Percentiles rank a stretch among this genome's conserved stretches.
phyloP scores from a whole-genome alignment of 2,329 filamentous ascomycete species.

The Aspergillus spinulosporus region DNA sequence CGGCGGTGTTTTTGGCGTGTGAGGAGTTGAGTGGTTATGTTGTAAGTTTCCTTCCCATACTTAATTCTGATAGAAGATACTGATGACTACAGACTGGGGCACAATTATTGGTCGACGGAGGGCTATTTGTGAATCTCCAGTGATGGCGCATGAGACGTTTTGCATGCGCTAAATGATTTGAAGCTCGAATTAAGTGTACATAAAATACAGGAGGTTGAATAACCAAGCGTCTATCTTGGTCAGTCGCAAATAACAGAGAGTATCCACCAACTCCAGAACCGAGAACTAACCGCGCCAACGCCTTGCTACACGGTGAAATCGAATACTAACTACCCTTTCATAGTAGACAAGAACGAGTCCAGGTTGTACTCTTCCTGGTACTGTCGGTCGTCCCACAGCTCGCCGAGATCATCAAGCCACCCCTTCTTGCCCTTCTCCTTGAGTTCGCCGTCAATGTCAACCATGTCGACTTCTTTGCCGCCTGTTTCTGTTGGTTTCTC shows the following conservation, averaged over 20 bases:
- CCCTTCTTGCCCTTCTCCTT: constrained; percentile 95
- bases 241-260: constrained; percentile 1
- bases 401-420: constrained; percentile 90
- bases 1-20: constrained; percentile 80
- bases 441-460: constrained; percentile 89
- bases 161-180: constrained; percentile 1
- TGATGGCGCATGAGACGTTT: constrained; percentile 35
- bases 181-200: constrained; percentile 6
- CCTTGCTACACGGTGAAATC: constrained; percentile 4
- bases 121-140: constrained; percentile 85
- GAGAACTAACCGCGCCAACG: constrained; percentile 1
- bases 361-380: constrained; percentile 98
- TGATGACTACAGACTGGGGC: constrained; percentile 62
- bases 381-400: constrained; percentile 95
- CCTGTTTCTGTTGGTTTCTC: constrained; percentile 63
- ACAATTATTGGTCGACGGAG: constrained; percentile 83
- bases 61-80: not conserved
- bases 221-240: constrained; percentile 11
- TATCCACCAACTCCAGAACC: constrained; percentile 4
- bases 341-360: constrained; percentile 90
- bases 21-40: constrained; percentile 78
- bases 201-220: constrained; percentile 9
- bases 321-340: constrained; percentile 59
- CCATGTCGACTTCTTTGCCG: constrained; percentile 68
- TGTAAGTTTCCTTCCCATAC: constrained; percentile 34